Percentiles rank a stretch among this genome's conserved stretches.
phyloP scores from a whole-genome alignment of 2,329 filamentous ascomycete species.

The Paracorniculantispora psalliotae region DNA sequence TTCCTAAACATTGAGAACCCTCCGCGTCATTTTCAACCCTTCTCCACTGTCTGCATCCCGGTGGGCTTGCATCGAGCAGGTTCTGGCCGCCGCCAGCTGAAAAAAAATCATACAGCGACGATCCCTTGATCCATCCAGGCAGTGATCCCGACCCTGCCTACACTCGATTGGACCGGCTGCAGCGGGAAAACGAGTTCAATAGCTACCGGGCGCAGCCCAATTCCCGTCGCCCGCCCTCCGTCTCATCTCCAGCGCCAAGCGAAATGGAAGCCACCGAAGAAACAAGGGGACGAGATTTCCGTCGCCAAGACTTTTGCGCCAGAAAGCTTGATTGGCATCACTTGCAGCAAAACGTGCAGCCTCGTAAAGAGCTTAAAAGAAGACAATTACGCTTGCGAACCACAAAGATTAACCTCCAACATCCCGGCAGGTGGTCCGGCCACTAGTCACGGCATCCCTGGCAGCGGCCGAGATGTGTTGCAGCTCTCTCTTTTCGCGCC shows the following conservation, averaged over 20 bases:
- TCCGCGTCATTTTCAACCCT: not conserved
- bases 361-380: not conserved
- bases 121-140: constrained; percentile 3
- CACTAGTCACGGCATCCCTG: not conserved
- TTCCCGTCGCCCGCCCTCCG: not conserved
- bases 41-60: not conserved
- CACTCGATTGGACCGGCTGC: not conserved
- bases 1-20: too few species aligned
- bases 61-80: not conserved
- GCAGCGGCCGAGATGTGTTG: too few species aligned
- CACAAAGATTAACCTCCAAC: not conserved
- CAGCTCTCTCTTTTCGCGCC: not conserved
- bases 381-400: not conserved
- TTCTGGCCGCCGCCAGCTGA: constrained; percentile 1
- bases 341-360: not conserved
- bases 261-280: constrained; percentile 5
- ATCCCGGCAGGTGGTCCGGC: not conserved
- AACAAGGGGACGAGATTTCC: not conserved
- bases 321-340: not conserved
- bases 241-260: constrained; percentile 5
- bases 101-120: not conserved
- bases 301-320: constrained; percentile 7
- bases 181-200: not conserved
- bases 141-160: not conserved
- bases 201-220: not conserved